A percentile compares a stretch with the other conserved stretches of the same genome.
These are phyloP conservation scores for Striga hermonthica DNA, from an alignment of 305 asterid genomes.

Conservation along the genomic window DNA sequence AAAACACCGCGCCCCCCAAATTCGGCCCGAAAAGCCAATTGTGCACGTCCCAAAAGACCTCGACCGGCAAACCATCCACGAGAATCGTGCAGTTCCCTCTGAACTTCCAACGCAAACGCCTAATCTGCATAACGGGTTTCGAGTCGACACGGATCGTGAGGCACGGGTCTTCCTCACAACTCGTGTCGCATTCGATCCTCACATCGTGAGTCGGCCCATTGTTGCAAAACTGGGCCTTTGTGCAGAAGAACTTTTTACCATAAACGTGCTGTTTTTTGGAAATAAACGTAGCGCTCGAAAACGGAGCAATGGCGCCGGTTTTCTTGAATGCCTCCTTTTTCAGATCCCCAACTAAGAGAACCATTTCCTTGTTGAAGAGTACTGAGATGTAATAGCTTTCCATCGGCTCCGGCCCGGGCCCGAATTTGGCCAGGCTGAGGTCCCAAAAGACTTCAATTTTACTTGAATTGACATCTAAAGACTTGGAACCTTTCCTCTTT, in stretches of 20 bases:
- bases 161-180: slow-evolving; percentile 45
- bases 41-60: slow-evolving; percentile 82
- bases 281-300: slow-evolving; percentile 45
- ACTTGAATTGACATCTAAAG: slow-evolving; percentile 44
- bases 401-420: slow-evolving; percentile 79
- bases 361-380: slow-evolving; percentile 58
- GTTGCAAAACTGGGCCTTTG: slow-evolving; percentile 67
- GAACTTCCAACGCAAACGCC: slow-evolving; percentile 75
- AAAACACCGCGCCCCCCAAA: slow-evolving; percentile 65
- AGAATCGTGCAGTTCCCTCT: slow-evolving; percentile 62
- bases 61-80: slow-evolving; percentile 86
- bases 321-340: slow-evolving; percentile 81
- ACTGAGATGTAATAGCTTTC: slow-evolving; percentile 73
- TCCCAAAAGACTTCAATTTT: slow-evolving; percentile 75
- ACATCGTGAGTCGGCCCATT: slow-evolving; percentile 70
- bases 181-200: slow-evolving; percentile 59
- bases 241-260: slow-evolving; percentile 59
- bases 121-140: slow-evolving; percentile 66
- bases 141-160: slow-evolving; percentile 61
- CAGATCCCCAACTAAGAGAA: slow-evolving; percentile 72
- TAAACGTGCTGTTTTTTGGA: slow-evolving; percentile 70
- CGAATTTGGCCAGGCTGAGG: slow-evolving; percentile 71
- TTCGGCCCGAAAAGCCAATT: slow-evolving; percentile 71
- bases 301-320: slow-evolving; percentile 46
- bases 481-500: slow-evolving; percentile 79